Base-by-base conservation (phyloP, 441 rosid genomes). In the Sinapis alba region DNA sequence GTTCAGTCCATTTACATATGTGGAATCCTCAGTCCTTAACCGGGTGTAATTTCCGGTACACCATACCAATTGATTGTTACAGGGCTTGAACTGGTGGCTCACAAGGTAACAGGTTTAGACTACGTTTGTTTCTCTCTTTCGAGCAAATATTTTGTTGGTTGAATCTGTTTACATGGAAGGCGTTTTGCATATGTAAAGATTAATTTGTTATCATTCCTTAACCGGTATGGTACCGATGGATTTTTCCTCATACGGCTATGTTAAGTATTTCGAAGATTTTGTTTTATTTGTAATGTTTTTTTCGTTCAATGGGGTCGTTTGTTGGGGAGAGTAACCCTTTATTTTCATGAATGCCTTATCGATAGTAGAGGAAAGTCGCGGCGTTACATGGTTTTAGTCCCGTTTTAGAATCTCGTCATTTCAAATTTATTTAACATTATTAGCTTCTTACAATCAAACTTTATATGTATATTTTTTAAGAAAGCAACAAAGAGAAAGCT, bases 171-270 rank as follows among this genome's bases (percentile, higher is more conserved):
- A 21, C 53, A 30, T 30, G 34, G 34, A 30, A 30, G 7, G 63
- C 68, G 68, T 47, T 74, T 30, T 28, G 56, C 13, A 34, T 58
- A 66, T 75, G 74, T 75, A 75, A 75, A 68, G 63, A 75, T 23
- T 50, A 18, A 75, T 60, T 51, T 60, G 69, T 32, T 75, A 18
- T 66, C 53, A 15, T 19, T 62, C 53, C 41, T 18, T 20, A 30
- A 21, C 54, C 62, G 43, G 78, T 74, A 41, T 67, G 78, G 61
- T 45, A 65, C 67, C 51, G 4, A 45, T 57, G 50, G 13, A 74
- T 66, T 58, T 7, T 45, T 74, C 32, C 41, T 58, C 27, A n/a
- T n/a, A 58, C 61, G 38, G 53, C 67, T 20, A 34, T 27, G 6
- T 66, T 11, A n/a, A n/a, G n/a, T 21, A 1, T 9, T 13, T 30